Percentiles rank a stretch among this genome's conserved stretches.
Conservation (phyloP, 192 early-diverging fungal genomes). For the Linnemannia elongata region DNA sequence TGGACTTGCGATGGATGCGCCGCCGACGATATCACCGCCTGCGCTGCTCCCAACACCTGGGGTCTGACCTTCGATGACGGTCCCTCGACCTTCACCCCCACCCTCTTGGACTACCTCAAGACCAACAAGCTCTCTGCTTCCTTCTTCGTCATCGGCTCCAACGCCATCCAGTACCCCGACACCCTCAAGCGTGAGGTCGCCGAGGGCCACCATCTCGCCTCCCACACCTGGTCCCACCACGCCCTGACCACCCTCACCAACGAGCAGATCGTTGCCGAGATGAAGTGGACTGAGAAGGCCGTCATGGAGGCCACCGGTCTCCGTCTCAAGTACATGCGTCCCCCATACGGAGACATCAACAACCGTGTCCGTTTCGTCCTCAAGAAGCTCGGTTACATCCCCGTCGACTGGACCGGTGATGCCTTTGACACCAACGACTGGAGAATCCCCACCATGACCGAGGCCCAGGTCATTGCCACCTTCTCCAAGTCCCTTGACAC, state of each 20-base stretch:
- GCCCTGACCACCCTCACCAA: constrained; percentile 65
- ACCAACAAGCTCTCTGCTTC: constrained; percentile 61
- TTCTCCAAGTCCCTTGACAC: constrained; percentile 36
- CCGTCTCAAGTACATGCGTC: constrained; percentile 71
- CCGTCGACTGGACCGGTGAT: constrained; percentile 58
- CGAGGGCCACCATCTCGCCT: constrained; percentile 69
- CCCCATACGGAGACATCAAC: constrained; percentile 80
- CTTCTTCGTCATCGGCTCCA: constrained; percentile 69
- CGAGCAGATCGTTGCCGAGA: constrained; percentile 69
- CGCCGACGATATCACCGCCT: constrained; percentile 59
- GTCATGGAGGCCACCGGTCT: constrained; percentile 68
- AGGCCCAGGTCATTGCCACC: constrained; percentile 35
- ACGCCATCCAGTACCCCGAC: constrained; percentile 62
- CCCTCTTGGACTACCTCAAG: constrained; percentile 62
- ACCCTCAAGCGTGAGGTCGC: constrained; percentile 55
- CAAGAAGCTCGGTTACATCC: constrained; percentile 67
- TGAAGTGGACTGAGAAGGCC: constrained; percentile 75
- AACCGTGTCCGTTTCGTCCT: constrained; percentile 80
- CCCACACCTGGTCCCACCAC: constrained; percentile 77
- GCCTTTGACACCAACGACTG: constrained; percentile 60
- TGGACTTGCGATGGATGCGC: constrained; percentile 63
- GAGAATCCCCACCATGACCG: constrained; percentile 52
- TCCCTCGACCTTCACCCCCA: constrained; percentile 60
- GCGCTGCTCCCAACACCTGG: constrained; percentile 65
- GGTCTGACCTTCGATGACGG: constrained; percentile 69